phyloP scores from a whole-genome alignment of 352 stramenopile species.

The Phytophthora europaea region DNA sequence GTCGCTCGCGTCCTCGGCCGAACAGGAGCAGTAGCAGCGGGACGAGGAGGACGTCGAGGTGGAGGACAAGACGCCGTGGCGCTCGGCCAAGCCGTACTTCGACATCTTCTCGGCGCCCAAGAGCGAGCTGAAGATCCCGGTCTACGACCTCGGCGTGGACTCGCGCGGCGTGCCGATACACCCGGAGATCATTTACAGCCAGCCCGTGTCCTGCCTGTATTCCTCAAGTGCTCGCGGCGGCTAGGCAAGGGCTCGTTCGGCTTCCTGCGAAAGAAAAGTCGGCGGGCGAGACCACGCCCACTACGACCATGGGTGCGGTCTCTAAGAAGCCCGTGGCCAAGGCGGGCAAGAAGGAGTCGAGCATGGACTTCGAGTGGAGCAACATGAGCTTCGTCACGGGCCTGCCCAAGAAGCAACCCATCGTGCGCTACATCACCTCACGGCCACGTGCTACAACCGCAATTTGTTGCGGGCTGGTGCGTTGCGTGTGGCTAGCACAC shows the following conservation, averaged over 20 bases:
- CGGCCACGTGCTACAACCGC: constrained; percentile 67
- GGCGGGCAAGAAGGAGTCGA: constrained; percentile 53
- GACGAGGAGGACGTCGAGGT: constrained; percentile 46
- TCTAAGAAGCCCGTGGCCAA: constrained; percentile 30
- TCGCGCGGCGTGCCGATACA: constrained; percentile 75
- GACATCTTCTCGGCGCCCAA: constrained; percentile 56
- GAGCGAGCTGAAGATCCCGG: constrained; percentile 51
- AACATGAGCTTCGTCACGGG: constrained; percentile 89
- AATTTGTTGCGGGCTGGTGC: background rate
- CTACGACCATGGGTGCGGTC: constrained; percentile 16
- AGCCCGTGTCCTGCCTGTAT: constrained; percentile 85
- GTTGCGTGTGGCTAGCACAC: background rate
- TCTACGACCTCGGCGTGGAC: constrained; percentile 82
- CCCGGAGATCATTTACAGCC: constrained; percentile 82
- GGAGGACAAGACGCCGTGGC: constrained; percentile 84
- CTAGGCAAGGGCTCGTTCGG: constrained; percentile 78
- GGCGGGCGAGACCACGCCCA: constrained; percentile 12
- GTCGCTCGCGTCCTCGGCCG: constrained; percentile 26
- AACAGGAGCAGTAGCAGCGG: background rate
- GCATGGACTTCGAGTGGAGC: constrained; percentile 84
- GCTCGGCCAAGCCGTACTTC: constrained; percentile 73
- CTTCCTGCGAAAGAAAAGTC: constrained; percentile 72
- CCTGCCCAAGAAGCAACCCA: constrained; percentile 74
- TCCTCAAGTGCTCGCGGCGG: constrained; percentile 67
- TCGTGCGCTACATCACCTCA: constrained; percentile 87